Evolutionary conservation across 768 basidiomycete genomes (phyloP).

Genomic region (Phlebiopsis gigantea): DNA sequence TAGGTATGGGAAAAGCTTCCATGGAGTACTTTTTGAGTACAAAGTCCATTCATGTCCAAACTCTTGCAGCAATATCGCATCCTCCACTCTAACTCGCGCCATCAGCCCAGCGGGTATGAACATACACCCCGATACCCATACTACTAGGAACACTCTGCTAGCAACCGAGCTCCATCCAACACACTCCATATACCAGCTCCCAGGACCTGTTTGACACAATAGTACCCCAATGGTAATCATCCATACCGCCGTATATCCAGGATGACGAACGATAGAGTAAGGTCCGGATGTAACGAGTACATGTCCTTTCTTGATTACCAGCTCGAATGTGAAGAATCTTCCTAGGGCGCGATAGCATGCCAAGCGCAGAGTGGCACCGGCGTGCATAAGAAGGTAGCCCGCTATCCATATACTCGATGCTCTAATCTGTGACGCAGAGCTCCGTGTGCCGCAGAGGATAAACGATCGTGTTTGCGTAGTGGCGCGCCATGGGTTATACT

Average conservation of each 20-base stretch:
- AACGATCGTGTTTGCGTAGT: neutral
- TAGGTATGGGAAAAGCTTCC: conserved; percentile 6
- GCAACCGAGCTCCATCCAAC: neutral
- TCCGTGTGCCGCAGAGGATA: neutral
- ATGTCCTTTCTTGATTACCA: conserved; percentile 10
- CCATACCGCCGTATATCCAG: conserved; percentile 8
- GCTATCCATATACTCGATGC: neutral
- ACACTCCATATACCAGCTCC: conserved; percentile 2
- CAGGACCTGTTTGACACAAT: conserved; percentile 2
- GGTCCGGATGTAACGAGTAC: conserved; percentile 13
- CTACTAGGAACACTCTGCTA: neutral
- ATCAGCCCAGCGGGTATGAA: neutral
- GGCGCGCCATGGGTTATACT: neutral
- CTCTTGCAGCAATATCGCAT: conserved; percentile 6
- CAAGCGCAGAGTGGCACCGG: neutral
- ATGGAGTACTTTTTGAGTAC: conserved; percentile 3
- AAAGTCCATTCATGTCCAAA: conserved; percentile 9
- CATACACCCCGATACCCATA: neutral
- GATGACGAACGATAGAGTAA: conserved; percentile 17
- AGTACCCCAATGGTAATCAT: conserved; percentile 4
- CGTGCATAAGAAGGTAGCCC: neutral
- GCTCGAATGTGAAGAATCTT: conserved; percentile 13
- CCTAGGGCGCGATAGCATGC: conserved; percentile 11
- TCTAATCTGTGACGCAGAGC: neutral
- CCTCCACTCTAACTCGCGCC: conserved; percentile 1